Conservation (phyloP, 225 moss, liverwort and hornwort genomes). For the Rhytidiadelphus loreus region DNA sequence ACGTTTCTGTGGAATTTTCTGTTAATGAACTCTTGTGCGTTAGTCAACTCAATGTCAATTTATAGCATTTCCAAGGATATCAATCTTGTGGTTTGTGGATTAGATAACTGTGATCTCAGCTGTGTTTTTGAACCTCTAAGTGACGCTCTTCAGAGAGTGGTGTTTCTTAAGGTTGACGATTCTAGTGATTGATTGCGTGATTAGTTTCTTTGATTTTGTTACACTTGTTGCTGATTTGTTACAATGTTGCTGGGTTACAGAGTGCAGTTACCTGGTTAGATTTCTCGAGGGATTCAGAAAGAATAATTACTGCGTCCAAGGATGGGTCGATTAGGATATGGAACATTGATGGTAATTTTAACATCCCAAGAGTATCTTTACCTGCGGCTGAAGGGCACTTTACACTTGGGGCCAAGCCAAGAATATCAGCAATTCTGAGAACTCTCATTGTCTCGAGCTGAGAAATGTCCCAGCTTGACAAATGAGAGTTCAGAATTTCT, state of each 20-base stretch:
- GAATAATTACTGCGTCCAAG: slow-evolving; percentile 91
- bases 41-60: not conserved
- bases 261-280: slow-evolving; percentile 98
- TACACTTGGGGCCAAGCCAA: not conserved
- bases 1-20: not conserved
- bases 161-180: not conserved
- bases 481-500: not conserved
- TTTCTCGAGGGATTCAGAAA: slow-evolving; percentile 88
- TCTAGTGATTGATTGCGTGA: not conserved
- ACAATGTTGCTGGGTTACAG: slow-evolving; percentile 32
- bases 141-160: not conserved
- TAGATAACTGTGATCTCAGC: not conserved
- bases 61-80: not conserved
- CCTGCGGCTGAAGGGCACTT: not conserved
- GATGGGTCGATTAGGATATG: slow-evolving; percentile 96
- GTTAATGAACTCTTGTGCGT: not conserved
- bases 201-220: not conserved
- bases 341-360: slow-evolving; percentile 76
- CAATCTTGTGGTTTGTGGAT: not conserved
- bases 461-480: not conserved
- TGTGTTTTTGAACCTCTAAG: not conserved
- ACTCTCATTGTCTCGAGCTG: not conserved
- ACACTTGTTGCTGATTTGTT: not conserved
- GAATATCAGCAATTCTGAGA: not conserved
- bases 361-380: not conserved